Base-by-base conservation (phyloP, 169 alveolate genomes). In the Babesia bigemina region DNA sequence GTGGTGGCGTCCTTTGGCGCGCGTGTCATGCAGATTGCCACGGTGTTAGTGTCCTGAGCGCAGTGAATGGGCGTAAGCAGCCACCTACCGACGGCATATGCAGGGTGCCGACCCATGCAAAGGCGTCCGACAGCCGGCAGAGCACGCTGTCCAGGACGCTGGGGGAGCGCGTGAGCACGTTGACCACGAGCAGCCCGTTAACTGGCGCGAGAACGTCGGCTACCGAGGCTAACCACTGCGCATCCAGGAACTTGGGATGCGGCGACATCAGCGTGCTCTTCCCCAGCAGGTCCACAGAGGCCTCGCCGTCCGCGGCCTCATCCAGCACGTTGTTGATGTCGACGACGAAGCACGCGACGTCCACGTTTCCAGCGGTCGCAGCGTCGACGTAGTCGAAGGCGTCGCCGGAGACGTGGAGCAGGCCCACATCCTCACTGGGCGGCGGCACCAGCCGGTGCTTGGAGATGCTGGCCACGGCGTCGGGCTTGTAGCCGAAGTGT, bases 311-410 rank as follows among this genome's bases (percentile, higher is more conserved):
- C 13, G 17, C 81, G 39, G 61, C 24, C 24, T 21, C 81, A 16
- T 73, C 84, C 21, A 57, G 45, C 10, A 57, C 65, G 65, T 76
- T 76, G 86, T 76, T 76, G 26, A 76, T 76, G 49, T 76, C 86
- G 26, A 76, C 14, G 12, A 76, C n/a, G 44, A 63, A 21, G n/a
- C 66, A 67, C 13, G 76, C 58, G 36, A 52, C 16, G 11, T 67
- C 55, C 28, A n/a, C 14, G 33, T 9, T 42, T 24, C 14, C 29
- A 39, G 60, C 53, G 22, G 21, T 4, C 13, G 26, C 66, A 53
- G 3, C 52, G 65, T 28, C 76, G 11, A 52, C 22, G 57, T 67
- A 67, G 24, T 67, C 76, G 11, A 44, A 11, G 16, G 76, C 76
- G 66, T 76, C 86, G 11, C 86, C 86, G 26, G 69, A 56, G 11